Percentiles rank a stretch among this genome's conserved stretches.
Evolutionary conservation across 192 early-diverging fungal species (phyloP).

Genomic region (Entophlyctis luteolus): DNA sequence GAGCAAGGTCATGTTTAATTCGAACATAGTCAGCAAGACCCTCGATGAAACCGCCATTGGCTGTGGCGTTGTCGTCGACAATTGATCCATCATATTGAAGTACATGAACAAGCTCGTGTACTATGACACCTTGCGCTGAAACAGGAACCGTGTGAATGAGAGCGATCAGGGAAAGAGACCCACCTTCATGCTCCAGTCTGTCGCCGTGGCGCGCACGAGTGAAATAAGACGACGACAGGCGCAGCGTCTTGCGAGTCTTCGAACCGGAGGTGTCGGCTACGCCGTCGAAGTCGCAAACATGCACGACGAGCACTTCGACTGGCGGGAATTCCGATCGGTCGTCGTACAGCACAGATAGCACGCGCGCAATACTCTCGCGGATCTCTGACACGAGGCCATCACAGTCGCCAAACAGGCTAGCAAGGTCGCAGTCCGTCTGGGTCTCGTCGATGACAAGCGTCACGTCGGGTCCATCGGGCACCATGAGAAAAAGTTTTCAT

Average conservation of each 20-base stretch:
- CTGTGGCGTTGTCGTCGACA: slow-evolving; percentile 1
- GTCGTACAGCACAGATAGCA: not conserved
- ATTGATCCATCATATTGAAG: slow-evolving; percentile 11
- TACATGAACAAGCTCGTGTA: slow-evolving; percentile 18
- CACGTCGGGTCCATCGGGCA: too few species aligned
- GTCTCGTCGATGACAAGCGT: too few species aligned
- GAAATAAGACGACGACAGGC: slow-evolving; percentile 2
- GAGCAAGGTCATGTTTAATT: not conserved
- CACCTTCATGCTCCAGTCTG: not conserved
- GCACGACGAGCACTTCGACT: not conserved
- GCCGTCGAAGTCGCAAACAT: slow-evolving; percentile 3
- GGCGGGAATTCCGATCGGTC: slow-evolving; percentile 1
- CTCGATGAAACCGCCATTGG: slow-evolving; percentile 36
- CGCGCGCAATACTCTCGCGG: too few species aligned
- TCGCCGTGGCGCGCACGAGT: not conserved
- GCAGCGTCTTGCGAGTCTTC: not conserved
- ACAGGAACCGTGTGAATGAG: too few species aligned
- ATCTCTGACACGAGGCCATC: too few species aligned
- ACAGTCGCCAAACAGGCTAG: too few species aligned
- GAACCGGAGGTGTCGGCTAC: slow-evolving; percentile 5
- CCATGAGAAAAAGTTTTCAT: too few species aligned
- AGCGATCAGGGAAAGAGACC: too few species aligned
- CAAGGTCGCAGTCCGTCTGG: too few species aligned
- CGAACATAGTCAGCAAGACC: slow-evolving; percentile 39
- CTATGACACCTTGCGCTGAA: not conserved